Evolutionary conservation across 176 grass and related monocot species (phyloP), one percentile per base, ranked within the genome.

Genomic region (Themeda triandra): DNA sequence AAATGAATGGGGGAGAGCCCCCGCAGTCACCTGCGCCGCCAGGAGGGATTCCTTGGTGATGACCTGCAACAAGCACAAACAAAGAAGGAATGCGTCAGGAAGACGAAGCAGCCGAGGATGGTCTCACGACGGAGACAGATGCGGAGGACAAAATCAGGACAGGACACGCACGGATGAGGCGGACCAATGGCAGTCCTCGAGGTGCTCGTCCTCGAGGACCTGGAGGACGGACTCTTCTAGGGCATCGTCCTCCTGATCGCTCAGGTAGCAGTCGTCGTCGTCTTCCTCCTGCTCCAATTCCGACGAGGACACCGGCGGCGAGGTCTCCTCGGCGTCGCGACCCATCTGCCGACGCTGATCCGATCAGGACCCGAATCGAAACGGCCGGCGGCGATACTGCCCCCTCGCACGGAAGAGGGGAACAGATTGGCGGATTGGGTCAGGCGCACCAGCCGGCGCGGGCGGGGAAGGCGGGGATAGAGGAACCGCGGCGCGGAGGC

Each of bases 41-140:
- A 94, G 51, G 29, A 99, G 97, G 39, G 85, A 96, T 86, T 99
- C 97, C 60, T 89, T 94, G 69, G 97, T 99, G 44, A 99, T 99
- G 63, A 99, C 93, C 97, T 99, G 84, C 76, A 85, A 79, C 76
- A 80, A 81, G 1, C 48, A 87, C 56, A 80, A 71, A 23, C 17
- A 60, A 84, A 29, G 24, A 66, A 54, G 36, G 70, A 82, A 88
- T 84, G 51, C 27, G 14, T 95, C 62, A 88, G 45, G 10, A 14
- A 14, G 45, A 51, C 37, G 70, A 41, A 80, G 32, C 48, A 79
- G 63, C 64, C 59, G 58, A 10, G 15, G 36, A 0, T 39, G 42
- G 45, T 13, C 1, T 59, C 2, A 19, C 48, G 59, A 65, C 30
- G 65, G 76, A 78, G 9, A 69, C 0, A 75, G 17, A 75, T 2